Evolutionary conservation across 2,329 filamentous ascomycete genomes (phyloP), one percentile per base, ranked within the genome.

Genomic region (Xylariaceae sp.): DNA sequence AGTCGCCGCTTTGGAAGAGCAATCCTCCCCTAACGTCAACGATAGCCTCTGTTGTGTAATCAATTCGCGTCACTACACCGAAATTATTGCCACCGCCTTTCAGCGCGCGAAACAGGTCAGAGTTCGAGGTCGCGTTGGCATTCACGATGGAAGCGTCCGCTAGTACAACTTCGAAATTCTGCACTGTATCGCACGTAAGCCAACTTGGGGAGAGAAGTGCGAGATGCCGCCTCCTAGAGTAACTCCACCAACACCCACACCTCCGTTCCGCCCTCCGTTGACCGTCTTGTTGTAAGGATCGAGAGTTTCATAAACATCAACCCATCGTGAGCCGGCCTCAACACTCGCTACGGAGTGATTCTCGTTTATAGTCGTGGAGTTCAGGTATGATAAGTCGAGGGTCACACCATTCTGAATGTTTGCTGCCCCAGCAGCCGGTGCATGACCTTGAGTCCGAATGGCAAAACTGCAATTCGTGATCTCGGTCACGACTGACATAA

Each of bases 151-250:
- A n/a, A 6, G 44, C 36, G 7, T 34, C 43, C 14, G 47, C 47
- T 16, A 50, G 33, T 22, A 53, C 53, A 16, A 47, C 51, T 43
- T 60, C 51, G 36, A 56, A 60, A 39, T 58, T 56, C 13, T 53
- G 36, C 1, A 60, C 57, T 4, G 50, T 56, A 36, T 58, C 56
- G 41, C 55, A 60, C 3, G 55, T 52, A 44, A 60, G 6, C 57
- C 57, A 16, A 45, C 44, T 31, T 54, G 48, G 6, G 45, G 43
- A 12, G 42, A 47, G 22, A 42, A 54, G 28, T 52, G 45, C 9
- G 48, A 52, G 22, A 52, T 47, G 5, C 55, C 55, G 18, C 51
- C 54, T 5, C 55, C 48, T 1, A 54, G 22, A 12, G 40, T 50
- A 1, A 54, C 18, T 2, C 53, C 48, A n/a, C 51, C 55, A 18